A percentile compares a stretch with the other conserved stretches of the same genome.
Evolutionary conservation across 805 yeast species (phyloP).

Genomic region (Isabelozyma heimii): DNA sequence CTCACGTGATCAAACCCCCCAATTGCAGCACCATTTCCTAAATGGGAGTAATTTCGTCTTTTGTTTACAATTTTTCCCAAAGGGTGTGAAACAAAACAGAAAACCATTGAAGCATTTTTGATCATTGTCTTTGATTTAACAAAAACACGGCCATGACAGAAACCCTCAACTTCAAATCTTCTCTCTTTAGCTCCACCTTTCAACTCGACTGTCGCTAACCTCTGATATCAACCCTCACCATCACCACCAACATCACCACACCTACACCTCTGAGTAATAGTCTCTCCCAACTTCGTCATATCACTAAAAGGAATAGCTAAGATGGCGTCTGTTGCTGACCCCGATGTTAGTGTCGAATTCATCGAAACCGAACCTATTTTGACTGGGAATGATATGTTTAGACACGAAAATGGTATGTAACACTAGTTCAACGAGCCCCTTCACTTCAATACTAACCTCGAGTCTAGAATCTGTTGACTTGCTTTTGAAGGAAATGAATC

Average conservation of each 20-base stretch:
- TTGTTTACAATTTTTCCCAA: neutral
- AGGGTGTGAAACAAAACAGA: neutral
- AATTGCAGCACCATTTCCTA: neutral
- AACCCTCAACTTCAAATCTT: neutral
- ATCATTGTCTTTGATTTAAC: neutral
- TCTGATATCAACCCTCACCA: neutral
- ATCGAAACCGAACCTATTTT: neutral
- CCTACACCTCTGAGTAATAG: too few relatives aligned
- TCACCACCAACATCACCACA: neutral
- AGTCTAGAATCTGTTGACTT: slow-evolving; percentile 25
- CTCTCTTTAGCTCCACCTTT: neutral
- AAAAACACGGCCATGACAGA: neutral
- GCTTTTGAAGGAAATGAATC: slow-evolving; percentile 24
- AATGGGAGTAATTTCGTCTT: neutral
- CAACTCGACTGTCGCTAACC: neutral
- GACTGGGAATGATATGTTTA: slow-evolving; percentile 16
- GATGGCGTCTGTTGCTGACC: neutral
- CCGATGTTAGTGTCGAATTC: neutral
- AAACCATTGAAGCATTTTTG: neutral
- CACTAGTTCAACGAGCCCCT: too few relatives aligned
- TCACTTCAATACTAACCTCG: slow-evolving; percentile 13
- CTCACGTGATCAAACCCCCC: neutral
- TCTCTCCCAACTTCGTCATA: too few relatives aligned
- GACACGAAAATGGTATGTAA: slow-evolving; percentile 27
- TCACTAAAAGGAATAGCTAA: too few relatives aligned